These are phyloP conservation scores for Pichia nanzhaoensis DNA, from an alignment of 805 yeast species.

Conservation along the genomic window DNA sequence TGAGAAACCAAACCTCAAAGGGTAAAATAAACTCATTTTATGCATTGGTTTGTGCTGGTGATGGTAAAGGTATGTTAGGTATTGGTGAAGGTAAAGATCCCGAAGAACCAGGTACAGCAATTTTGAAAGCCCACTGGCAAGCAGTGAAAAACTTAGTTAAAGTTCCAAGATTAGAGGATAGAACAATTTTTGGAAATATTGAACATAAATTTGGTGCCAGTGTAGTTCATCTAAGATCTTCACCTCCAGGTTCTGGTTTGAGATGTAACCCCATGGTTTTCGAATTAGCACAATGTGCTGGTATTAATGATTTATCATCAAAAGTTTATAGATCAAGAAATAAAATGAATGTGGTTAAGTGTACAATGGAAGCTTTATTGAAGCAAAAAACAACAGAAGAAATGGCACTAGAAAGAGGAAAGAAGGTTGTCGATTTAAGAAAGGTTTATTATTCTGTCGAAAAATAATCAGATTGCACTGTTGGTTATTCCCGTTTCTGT, in stretches of 20 bases:
- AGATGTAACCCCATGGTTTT: conserved; percentile 86
- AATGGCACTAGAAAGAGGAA: conserved; percentile 86
- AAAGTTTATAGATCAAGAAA: conserved; percentile 90
- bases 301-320: conserved; percentile 88
- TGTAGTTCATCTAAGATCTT: conserved; percentile 70
- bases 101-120: conserved; percentile 66
- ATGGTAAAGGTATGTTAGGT: conserved; percentile 88
- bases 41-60: conserved; percentile 86
- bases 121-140: conserved; percentile 83
- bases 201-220: conserved; percentile 85
- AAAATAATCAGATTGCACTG: conserved; percentile 27
- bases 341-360: conserved; percentile 90
- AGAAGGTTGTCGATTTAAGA: conserved; percentile 88
- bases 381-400: conserved; percentile 80
- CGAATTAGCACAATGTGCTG: conserved; percentile 88
- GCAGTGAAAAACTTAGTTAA: conserved; percentile 80
- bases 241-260: conserved; percentile 90
- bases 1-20: conserved; percentile 85
- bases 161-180: conserved; percentile 81
- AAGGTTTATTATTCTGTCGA: conserved; percentile 63
- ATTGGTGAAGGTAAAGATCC: conserved; percentile 92
- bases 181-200: conserved; percentile 84
- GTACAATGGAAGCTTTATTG: conserved; percentile 73
- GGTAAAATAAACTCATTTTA: conserved; percentile 83
- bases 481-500: conserved; percentile 24